A percentile compares a stretch with the other conserved stretches of the same genome.
Evolutionary conservation across 768 basidiomycete species (phyloP).

Genomic region (Mycena galericulata): DNA sequence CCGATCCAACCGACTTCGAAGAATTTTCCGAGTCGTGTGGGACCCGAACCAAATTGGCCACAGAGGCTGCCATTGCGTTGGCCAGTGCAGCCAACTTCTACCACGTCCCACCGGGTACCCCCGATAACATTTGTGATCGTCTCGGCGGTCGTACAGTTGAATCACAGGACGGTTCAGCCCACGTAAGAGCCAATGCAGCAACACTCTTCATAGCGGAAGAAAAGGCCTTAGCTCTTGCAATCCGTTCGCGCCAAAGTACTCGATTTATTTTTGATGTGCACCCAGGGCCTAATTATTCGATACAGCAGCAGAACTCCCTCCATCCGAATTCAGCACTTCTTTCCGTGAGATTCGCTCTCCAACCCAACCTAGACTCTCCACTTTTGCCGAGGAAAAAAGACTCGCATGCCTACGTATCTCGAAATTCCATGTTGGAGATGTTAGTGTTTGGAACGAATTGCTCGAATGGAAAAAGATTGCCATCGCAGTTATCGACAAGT

Average conservation of each 20-base stretch:
- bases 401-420: background rate
- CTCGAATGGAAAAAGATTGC: slow-evolving; percentile 22
- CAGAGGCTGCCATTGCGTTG: slow-evolving; percentile 6
- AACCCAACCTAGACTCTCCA: background rate
- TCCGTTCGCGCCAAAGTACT: too few species aligned
- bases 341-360: too few species aligned
- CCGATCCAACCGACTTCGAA: background rate
- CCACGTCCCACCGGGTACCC: background rate
- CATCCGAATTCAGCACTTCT: too few species aligned
- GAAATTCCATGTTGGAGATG: background rate
- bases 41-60: background rate
- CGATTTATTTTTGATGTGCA: too few species aligned
- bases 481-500: slow-evolving; percentile 2
- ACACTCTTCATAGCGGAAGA: slow-evolving; percentile 10
- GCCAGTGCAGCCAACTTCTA: slow-evolving; percentile 1
- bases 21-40: slow-evolving; percentile 4
- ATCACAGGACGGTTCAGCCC: background rate
- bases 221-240: background rate
- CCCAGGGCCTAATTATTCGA: too few species aligned
- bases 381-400: background rate
- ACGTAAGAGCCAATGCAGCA: background rate
- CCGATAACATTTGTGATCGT: background rate
- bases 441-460: background rate
- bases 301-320: background rate
- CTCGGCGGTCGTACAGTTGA: background rate